Evolutionary conservation across 129 eudicot species (phyloP).

Genomic region (Pittosporum tobira): DNA sequence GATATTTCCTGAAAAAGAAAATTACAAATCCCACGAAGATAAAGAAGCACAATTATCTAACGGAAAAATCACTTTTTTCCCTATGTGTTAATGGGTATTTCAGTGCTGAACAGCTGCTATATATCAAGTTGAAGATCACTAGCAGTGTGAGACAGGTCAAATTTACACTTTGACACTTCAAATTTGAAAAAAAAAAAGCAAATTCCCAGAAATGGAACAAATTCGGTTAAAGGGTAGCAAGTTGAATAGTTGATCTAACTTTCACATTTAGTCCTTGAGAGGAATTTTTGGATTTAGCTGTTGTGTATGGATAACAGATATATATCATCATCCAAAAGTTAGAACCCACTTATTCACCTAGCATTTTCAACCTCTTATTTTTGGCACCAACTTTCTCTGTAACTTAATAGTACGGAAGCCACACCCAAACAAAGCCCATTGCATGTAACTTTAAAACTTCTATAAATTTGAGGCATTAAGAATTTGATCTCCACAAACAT

Average conservation of each 20-base stretch:
- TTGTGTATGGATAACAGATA: background rate
- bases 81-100: background rate
- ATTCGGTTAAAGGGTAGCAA: constrained; percentile 9
- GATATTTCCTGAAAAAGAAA: background rate
- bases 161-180: constrained; percentile 4
- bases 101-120: constrained; percentile 10
- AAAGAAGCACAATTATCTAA: constrained; percentile 7
- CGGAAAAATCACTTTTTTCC: background rate
- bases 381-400: background rate
- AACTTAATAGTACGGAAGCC: background rate
- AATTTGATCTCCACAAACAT: background rate
- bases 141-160: constrained; percentile 4
- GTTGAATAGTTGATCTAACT: constrained; percentile 9
- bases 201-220: constrained; percentile 1
- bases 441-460: background rate
- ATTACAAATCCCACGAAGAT: constrained; percentile 7
- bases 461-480: constrained; percentile 2
- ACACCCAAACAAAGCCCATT: background rate
- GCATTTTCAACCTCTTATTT: constrained; percentile 1
- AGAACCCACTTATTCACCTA: constrained; percentile 1
- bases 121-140: background rate
- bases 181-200: background rate
- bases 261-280: background rate
- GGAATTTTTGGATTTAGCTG: constrained; percentile 9
- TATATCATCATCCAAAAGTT: constrained; percentile 7